Evolutionary conservation across 129 eudicot species (phyloP).

Genomic region (Deinandra increscens): DNA sequence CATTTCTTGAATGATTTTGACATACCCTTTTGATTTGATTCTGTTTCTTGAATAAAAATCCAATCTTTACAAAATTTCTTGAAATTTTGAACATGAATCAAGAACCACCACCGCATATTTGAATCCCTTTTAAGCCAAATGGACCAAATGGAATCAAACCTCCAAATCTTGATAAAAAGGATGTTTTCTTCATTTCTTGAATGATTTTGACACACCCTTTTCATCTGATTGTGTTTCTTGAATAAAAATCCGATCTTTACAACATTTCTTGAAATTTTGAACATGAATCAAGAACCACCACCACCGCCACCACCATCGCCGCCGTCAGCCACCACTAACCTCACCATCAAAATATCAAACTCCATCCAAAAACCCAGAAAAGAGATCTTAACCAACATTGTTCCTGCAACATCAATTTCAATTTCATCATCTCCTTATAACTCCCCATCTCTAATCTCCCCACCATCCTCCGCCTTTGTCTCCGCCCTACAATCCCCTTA

Average conservation of each 20-base stretch:
- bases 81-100: slow-evolving; percentile 39
- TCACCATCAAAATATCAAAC: slow-evolving; percentile 64
- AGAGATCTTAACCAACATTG: slow-evolving; percentile 40
- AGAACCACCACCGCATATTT: not conserved
- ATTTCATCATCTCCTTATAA: slow-evolving; percentile 64
- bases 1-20: slow-evolving; percentile 17
- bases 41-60: slow-evolving; percentile 25
- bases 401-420: slow-evolving; percentile 40
- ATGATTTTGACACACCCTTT: slow-evolving; percentile 11
- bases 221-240: slow-evolving; percentile 11
- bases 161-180: slow-evolving; percentile 19
- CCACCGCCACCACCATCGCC: slow-evolving; percentile 23
- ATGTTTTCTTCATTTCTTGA: slow-evolving; percentile 25
- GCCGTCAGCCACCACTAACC: slow-evolving; percentile 40
- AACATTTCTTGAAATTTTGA: slow-evolving; percentile 5
- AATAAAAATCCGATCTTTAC: slow-evolving; percentile 25
- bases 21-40: slow-evolving; percentile 10
- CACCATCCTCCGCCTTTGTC: slow-evolving; percentile 90
- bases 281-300: slow-evolving; percentile 43
- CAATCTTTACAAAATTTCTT: slow-evolving; percentile 16
- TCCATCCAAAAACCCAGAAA: slow-evolving; percentile 38
- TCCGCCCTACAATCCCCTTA: slow-evolving; percentile 93
- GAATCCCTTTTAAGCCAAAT: no score
- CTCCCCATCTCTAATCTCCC: slow-evolving; percentile 74
- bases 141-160: slow-evolving; percentile 53